Conservation (phyloP, 2,329 filamentous ascomycete species). For the Fulvia fulva region DNA sequence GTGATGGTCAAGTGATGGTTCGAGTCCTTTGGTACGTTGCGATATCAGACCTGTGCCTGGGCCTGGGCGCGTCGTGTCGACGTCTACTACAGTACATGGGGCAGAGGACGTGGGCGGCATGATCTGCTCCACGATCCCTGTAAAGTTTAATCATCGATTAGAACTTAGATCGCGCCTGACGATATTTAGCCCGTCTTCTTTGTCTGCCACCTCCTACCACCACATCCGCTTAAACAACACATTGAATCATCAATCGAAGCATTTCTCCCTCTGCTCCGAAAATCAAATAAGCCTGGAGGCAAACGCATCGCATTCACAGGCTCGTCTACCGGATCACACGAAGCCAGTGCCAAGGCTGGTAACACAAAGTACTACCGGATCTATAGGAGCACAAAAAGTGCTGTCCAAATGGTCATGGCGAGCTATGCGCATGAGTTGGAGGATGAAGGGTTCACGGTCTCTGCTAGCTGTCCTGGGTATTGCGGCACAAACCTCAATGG, state of each 20-base stretch:
- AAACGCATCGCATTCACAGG: constrained; percentile 30
- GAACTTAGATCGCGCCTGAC: too few relatives aligned
- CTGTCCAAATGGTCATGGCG: constrained; percentile 30
- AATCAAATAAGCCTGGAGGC: constrained; percentile 15
- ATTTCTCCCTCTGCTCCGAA: constrained; percentile 28
- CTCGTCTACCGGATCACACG: constrained; percentile 9
- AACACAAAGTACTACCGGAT: constrained; percentile 15
- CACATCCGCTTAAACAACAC: too few relatives aligned
- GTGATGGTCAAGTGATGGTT: not conserved
- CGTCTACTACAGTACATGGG: constrained; percentile 15
- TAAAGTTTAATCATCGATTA: too few relatives aligned
- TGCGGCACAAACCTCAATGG: constrained; percentile 28
- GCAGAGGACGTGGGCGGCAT: too few relatives aligned
- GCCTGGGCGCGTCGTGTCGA: too few relatives aligned
- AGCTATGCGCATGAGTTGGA: constrained; percentile 19
- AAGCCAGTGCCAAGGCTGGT: not conserved
- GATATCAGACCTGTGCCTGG: too few relatives aligned
- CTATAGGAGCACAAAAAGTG: constrained; percentile 27
- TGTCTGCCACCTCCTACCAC: too few relatives aligned
- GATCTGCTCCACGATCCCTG: too few relatives aligned
- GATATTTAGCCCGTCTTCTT: too few relatives aligned
- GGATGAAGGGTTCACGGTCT: constrained; percentile 27
- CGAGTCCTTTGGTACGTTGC: not conserved
- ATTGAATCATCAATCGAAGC: constrained; percentile 24
- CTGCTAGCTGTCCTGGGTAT: constrained; percentile 20